These are phyloP conservation scores for Chrysosporium queenslandicum DNA, from an alignment of 2,329 filamentous ascomycete genomes.

Conservation along the genomic window DNA sequence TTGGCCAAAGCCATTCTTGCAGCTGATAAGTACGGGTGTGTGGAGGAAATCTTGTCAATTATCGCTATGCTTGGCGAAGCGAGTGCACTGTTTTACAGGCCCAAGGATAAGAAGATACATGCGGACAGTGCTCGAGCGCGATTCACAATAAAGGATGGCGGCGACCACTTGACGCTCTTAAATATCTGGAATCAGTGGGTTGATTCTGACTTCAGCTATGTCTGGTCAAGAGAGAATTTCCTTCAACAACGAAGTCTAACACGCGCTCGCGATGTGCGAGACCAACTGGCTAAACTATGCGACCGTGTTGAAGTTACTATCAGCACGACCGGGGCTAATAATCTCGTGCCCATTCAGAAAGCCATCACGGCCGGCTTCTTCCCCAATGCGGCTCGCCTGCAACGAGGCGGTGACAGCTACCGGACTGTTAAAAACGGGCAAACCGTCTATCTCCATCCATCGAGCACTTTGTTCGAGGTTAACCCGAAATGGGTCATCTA, in stretches of 20 bases:
- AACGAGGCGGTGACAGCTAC: conserved; percentile 77
- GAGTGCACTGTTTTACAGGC: conserved; percentile 81
- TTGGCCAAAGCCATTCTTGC: conserved; percentile 80
- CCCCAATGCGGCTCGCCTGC: conserved; percentile 75
- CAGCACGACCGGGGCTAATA: conserved; percentile 57
- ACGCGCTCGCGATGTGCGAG: conserved; percentile 78
- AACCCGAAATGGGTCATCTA: conserved; percentile 85
- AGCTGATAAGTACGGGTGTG: conserved; percentile 81
- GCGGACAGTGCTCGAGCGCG: conserved; percentile 81
- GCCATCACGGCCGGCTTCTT: conserved; percentile 89
- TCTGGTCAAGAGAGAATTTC: conserved; percentile 91
- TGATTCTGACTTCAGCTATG: conserved; percentile 74
- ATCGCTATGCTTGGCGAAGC: conserved; percentile 91
- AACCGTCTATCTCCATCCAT: conserved; percentile 85
- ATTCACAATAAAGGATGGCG: conserved; percentile 83
- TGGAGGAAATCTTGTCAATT: conserved; percentile 83
- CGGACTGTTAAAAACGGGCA: conserved; percentile 83
- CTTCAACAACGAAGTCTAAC: conserved; percentile 83
- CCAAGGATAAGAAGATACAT: conserved; percentile 95
- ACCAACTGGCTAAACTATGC: conserved; percentile 84
- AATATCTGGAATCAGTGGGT: conserved; percentile 96
- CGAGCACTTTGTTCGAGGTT: conserved; percentile 64
- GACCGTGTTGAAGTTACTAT: conserved; percentile 77
- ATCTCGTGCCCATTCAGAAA: conserved; percentile 72
- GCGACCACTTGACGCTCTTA: conserved; percentile 77